Conservation (phyloP, 257 asterid species). For the Paraleonurus japonicus region DNA sequence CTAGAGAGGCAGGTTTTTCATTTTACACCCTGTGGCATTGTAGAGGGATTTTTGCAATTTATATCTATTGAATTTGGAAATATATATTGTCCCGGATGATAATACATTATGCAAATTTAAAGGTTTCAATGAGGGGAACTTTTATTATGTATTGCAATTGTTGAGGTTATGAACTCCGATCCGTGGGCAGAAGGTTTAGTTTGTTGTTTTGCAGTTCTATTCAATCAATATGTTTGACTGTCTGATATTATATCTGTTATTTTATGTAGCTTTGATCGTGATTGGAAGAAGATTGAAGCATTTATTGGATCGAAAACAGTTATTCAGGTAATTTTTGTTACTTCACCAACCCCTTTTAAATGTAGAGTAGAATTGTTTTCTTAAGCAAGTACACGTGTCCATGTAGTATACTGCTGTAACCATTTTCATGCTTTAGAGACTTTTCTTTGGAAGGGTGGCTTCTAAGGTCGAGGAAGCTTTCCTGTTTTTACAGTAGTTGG, state of each 20-base stretch:
- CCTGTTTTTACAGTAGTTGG: not conserved
- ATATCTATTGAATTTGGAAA: not conserved
- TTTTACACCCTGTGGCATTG: not conserved
- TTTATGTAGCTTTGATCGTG: conserved; percentile 76
- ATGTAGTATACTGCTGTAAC: not conserved
- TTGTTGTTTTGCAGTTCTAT: not conserved
- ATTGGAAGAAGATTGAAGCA: conserved; percentile 97
- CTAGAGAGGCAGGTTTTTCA: no score
- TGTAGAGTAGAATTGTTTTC: not conserved
- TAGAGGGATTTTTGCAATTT: not conserved
- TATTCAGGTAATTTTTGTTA: conserved; percentile 60
- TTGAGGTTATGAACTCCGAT: not conserved
- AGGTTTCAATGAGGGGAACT: not conserved
- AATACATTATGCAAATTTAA: not conserved
- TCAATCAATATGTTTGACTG: not conserved
- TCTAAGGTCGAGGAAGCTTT: not conserved
- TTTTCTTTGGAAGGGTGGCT: not conserved
- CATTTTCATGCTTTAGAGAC: not conserved
- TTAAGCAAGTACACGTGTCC: not conserved
- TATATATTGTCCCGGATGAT: not conserved
- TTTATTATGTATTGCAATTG: not conserved
- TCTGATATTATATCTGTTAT: not conserved
- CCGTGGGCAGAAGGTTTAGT: not conserved
- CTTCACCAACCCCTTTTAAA: not conserved
- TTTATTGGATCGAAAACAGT: conserved; percentile 90